A percentile compares a stretch with the other conserved stretches of the same genome.
phyloP scores from a whole-genome alignment of 257 asterid species.

The Penstemon newberryi region DNA sequence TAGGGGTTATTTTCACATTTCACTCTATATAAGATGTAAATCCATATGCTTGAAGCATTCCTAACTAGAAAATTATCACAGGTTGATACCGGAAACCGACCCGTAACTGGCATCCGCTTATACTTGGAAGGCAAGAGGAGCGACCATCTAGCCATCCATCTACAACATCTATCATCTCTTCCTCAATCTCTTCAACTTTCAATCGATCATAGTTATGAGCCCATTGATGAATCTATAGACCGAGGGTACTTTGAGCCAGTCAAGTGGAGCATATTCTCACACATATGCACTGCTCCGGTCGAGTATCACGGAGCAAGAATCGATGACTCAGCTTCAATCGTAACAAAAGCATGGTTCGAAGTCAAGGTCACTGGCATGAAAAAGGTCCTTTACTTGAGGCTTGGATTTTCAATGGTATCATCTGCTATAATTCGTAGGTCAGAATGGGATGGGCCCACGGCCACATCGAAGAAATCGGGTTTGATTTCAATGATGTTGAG shows the following conservation, averaged over 20 bases:
- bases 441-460: slow-evolving; percentile 87
- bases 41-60: background rate
- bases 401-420: slow-evolving; percentile 82
- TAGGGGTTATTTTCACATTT: background rate
- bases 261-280: slow-evolving; percentile 96
- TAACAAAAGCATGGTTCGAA: slow-evolving; percentile 86
- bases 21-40: background rate
- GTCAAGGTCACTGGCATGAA: slow-evolving; percentile 79
- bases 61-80: slow-evolving; percentile 29
- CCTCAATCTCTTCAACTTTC: slow-evolving; percentile 66
- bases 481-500: slow-evolving; percentile 73
- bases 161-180: slow-evolving; percentile 79
- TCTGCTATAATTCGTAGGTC: slow-evolving; percentile 75
- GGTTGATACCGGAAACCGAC: slow-evolving; percentile 85
- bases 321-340: slow-evolving; percentile 81
- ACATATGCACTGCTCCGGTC: slow-evolving; percentile 88
- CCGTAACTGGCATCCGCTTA: slow-evolving; percentile 86
- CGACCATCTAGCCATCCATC: slow-evolving; percentile 87
- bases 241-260: slow-evolving; percentile 82
- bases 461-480: slow-evolving; percentile 69
- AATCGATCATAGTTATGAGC: slow-evolving; percentile 59
- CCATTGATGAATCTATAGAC: slow-evolving; percentile 56
- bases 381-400: slow-evolving; percentile 83
- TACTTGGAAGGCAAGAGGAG: slow-evolving; percentile 89
- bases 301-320: slow-evolving; percentile 67